A percentile compares a stretch with the other conserved stretches of the same genome.
These are phyloP conservation scores for Amauroascus niger DNA, from an alignment of 2,329 filamentous ascomycete genomes.

Conservation along the genomic window DNA sequence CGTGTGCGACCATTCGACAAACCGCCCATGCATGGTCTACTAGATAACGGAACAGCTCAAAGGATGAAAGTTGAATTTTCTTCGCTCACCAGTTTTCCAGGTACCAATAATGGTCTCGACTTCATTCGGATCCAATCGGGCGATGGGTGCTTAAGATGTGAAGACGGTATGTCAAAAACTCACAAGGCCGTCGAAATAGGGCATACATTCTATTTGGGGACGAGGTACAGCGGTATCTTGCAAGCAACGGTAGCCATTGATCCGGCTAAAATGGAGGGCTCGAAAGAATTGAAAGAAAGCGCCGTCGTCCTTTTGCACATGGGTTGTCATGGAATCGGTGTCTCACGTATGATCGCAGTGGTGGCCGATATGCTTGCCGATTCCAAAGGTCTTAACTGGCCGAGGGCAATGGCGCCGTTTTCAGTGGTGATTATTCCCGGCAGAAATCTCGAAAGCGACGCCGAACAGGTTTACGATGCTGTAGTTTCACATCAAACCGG, in stretches of 20 bases:
- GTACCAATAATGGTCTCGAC: slow-evolving; percentile 44
- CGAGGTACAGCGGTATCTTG: slow-evolving; percentile 72
- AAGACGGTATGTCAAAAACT: slow-evolving; percentile 51
- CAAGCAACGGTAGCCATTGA: slow-evolving; percentile 50
- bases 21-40: slow-evolving; percentile 31
- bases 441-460: slow-evolving; percentile 41
- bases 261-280: slow-evolving; percentile 17
- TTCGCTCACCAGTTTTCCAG: slow-evolving; percentile 31
- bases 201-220: slow-evolving; percentile 90
- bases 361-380: slow-evolving; percentile 69
- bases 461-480: slow-evolving; percentile 53
- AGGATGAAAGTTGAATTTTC: slow-evolving; percentile 26
- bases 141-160: slow-evolving; percentile 64
- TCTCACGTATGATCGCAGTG: slow-evolving; percentile 81
- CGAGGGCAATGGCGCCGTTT: slow-evolving; percentile 73
- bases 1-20: slow-evolving; percentile 33
- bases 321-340: slow-evolving; percentile 93
- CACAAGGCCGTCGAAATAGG: slow-evolving; percentile 78
- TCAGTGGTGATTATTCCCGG: slow-evolving; percentile 56
- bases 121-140: slow-evolving; percentile 57
- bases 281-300: background rate
- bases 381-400: slow-evolving; percentile 73
- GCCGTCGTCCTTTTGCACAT: slow-evolving; percentile 59
- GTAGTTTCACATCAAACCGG: slow-evolving; percentile 32
- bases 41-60: slow-evolving; percentile 16